Percentiles rank a stretch among this genome's conserved stretches.
Evolutionary conservation across 2,329 filamentous ascomycete genomes (phyloP).

Genomic region (Nigrospora sphaerica): DNA sequence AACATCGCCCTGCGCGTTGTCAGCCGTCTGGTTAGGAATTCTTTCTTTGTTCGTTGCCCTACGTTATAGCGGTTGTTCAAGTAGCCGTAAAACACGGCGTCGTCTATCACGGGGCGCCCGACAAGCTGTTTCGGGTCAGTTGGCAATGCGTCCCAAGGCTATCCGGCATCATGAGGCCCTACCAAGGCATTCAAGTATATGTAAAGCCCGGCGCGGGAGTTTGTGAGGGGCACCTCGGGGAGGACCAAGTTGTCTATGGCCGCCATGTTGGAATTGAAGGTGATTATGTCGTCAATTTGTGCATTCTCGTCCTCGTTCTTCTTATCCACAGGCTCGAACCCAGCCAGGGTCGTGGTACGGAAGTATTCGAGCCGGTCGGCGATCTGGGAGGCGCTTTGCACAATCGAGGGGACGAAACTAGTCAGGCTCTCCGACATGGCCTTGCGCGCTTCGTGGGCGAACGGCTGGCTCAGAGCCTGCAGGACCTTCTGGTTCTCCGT

Average conservation of each 20-base stretch:
- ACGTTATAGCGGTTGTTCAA: constrained; percentile 80
- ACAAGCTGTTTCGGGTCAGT: constrained; percentile 51
- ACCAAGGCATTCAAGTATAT: constrained; percentile 79
- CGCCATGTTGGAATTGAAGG: constrained; percentile 43
- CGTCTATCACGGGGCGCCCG: constrained; percentile 76
- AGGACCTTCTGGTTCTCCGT: constrained; percentile 53
- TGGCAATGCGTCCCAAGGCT: not conserved
- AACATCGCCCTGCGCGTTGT: constrained; percentile 56
- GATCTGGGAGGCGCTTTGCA: constrained; percentile 49
- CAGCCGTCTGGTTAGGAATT: not conserved
- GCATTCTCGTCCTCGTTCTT: constrained; percentile 41
- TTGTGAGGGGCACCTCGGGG: constrained; percentile 61
- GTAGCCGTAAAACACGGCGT: constrained; percentile 69
- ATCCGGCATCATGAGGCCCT: constrained; percentile 20
- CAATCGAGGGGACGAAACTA: constrained; percentile 47
- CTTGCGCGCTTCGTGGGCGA: constrained; percentile 43
- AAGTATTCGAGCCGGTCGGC: constrained; percentile 49
- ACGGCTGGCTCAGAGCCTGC: constrained; percentile 42
- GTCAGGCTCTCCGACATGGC: constrained; percentile 42
- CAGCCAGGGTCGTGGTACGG: constrained; percentile 46
- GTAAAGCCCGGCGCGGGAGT: constrained; percentile 76
- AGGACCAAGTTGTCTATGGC: constrained; percentile 40
- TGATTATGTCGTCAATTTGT: constrained; percentile 50
- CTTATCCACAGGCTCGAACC: constrained; percentile 47
- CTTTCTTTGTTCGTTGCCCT: constrained; percentile 11